phyloP scores from a whole-genome alignment of 805 yeast species.

The Hanseniaspora nectarophila region DNA sequence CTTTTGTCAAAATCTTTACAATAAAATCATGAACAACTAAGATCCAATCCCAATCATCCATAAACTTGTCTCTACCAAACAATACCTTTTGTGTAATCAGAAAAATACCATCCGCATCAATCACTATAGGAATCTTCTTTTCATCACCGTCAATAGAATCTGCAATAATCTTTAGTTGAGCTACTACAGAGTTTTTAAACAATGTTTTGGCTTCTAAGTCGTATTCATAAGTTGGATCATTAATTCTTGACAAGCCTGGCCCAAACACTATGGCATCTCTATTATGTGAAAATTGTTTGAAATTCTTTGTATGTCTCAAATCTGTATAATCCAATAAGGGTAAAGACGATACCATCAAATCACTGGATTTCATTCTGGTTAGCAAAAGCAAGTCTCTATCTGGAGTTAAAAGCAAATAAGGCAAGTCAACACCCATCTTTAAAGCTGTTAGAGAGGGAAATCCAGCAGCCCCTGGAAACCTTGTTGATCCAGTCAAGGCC shows the following conservation, averaged over 20 bases:
- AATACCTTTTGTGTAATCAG: slow-evolving; percentile 36
- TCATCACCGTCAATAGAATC: not conserved
- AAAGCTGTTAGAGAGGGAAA: slow-evolving; percentile 12
- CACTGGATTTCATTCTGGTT: slow-evolving; percentile 12
- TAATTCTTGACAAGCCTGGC: slow-evolving; percentile 10
- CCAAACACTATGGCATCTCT: slow-evolving; percentile 10
- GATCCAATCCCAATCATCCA: slow-evolving; percentile 2
- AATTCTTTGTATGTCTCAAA: not conserved
- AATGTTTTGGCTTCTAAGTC: not conserved
- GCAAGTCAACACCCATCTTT: slow-evolving; percentile 13
- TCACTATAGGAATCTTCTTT: slow-evolving; percentile 50
- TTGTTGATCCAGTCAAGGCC: slow-evolving; percentile 5
- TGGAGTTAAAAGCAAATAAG: slow-evolving; percentile 7
- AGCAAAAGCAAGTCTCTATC: slow-evolving; percentile 1
- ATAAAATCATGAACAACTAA: slow-evolving; percentile 18
- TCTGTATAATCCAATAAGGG: not conserved
- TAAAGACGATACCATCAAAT: slow-evolving; percentile 7
- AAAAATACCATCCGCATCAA: slow-evolving; percentile 85
- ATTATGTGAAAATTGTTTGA: not conserved
- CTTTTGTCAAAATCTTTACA: slow-evolving; percentile 34
- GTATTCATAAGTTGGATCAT: slow-evolving; percentile 1
- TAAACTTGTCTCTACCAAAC: not conserved
- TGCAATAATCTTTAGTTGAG: slow-evolving; percentile 3
- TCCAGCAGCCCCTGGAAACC: slow-evolving; percentile 10
- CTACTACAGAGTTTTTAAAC: slow-evolving; percentile 2